Percentiles rank a stretch among this genome's conserved stretches.
Conservation (phyloP, 2,329 filamentous ascomycete species). For the Colletotrichum sp. region DNA sequence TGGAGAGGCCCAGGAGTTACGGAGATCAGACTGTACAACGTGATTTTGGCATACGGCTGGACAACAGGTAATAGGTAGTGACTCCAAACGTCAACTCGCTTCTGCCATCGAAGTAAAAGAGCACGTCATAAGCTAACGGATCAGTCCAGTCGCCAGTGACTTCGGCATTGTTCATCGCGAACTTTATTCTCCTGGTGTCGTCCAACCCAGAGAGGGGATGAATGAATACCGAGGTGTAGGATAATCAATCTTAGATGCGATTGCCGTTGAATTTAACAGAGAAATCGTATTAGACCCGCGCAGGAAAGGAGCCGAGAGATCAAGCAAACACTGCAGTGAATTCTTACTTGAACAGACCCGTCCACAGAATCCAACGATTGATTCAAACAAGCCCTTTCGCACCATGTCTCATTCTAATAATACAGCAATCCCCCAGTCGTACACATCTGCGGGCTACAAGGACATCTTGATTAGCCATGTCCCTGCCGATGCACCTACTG, state of each 20-base stretch:
- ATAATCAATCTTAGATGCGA: not conserved
- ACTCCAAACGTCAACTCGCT: accelerated
- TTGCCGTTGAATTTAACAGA: accelerated
- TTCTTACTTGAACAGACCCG: not conserved
- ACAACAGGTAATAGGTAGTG: accelerated
- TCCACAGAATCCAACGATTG: not conserved
- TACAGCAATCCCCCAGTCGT: not conserved
- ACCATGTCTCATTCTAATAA: not conserved
- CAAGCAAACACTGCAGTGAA: not conserved
- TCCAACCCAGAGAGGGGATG: not conserved
- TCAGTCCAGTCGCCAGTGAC: not conserved
- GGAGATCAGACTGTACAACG: not conserved
- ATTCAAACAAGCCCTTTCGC: accelerated
- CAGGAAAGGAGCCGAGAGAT: accelerated
- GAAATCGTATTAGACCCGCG: accelerated
- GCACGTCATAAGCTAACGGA: not conserved
- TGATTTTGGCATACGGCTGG: accelerated
- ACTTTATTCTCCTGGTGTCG: not conserved
- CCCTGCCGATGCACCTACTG: not conserved
- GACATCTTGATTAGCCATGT: constrained; percentile 11
- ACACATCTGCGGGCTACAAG: not conserved
- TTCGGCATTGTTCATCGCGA: not conserved
- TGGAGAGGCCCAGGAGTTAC: not conserved
- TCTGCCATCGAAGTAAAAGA: accelerated
- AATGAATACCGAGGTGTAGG: not conserved